Evolutionary conservation across 192 early-diverging fungal genomes (phyloP), one percentile per base, ranked within the genome.

Genomic region (Thoreauomyces humboldtii): DNA sequence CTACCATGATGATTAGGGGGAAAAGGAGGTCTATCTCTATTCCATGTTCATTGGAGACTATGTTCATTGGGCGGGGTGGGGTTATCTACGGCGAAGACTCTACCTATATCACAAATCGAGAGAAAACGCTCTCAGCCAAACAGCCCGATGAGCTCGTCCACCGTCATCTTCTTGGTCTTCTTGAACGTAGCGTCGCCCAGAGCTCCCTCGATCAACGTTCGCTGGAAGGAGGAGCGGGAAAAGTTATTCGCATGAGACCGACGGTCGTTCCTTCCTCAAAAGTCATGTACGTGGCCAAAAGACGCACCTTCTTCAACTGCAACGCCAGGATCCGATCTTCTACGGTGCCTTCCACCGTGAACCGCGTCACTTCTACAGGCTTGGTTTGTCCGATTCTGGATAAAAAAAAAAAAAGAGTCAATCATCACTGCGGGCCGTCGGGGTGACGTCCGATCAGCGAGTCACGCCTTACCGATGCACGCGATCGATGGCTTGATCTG

Each of bases 291-390:
- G 5, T 9, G 32, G 27, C n/a, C n/a, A n/a, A n/a, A n/a, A n/a
- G n/a, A 5, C 50, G 6, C 29, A 69, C 67, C 66, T 90, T 90
- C 59, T 79, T 79, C 15, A 76, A 64, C 48, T 91, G 89, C 15
- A 91, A 56, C 15, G 59, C 73, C 4, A 88, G 58, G 36, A 91
- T 91, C 11, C 87, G 75, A 45, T 91, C 87, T 59, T 91, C 89
- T 0, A 91, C 79, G 0, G 87, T 86, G 28, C 84, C 69, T 15
- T 73, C 79, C 11, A 88, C 77, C 19, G 77, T 81, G 2, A 91
- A 61, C 35, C 86, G 78, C 48, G 85, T 75, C 7, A 91, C 86
- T 37, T 69, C 64, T 0, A 91, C 89, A 27, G 70, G 34, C 25
- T 76, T 78, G 0, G 72, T 79, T 51, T 91, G 89, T 1, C 89